Evolutionary conservation across 306 rosid species (phyloP).

Genomic region (Boehmeria nivea): DNA sequence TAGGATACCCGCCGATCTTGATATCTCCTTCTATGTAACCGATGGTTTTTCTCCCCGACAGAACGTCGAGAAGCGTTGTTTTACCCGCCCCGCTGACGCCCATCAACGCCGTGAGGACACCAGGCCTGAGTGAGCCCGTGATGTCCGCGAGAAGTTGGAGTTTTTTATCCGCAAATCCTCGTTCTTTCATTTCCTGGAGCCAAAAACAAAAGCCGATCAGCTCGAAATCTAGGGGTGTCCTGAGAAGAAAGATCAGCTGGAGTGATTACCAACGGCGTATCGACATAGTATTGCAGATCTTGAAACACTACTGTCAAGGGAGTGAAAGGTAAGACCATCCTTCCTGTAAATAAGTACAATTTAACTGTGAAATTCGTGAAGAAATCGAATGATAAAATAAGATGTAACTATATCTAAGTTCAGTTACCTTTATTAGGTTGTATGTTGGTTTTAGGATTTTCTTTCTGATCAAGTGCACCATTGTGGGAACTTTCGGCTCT

Average conservation of each 20-base stretch:
- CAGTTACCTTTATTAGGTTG: background rate
- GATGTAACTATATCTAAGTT: too few relatives aligned
- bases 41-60: conserved; percentile 40
- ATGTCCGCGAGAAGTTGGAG: conserved; percentile 33
- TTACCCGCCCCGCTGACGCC: conserved; percentile 47
- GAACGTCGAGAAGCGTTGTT: conserved; percentile 47
- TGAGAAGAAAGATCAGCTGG: background rate
- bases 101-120: conserved; percentile 48
- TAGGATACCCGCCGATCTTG: conserved; percentile 42
- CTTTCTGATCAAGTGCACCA: background rate
- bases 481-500: background rate
- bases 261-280: conserved; percentile 32
- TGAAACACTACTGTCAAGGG: conserved; percentile 37
- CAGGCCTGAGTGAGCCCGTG: conserved; percentile 38
- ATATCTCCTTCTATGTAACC: conserved; percentile 37
- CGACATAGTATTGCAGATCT: conserved; percentile 41
- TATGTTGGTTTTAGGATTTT: background rate
- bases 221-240: background rate
- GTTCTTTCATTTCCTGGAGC: conserved; percentile 28
- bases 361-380: too few relatives aligned
- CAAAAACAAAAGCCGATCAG: too few relatives aligned
- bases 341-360: conserved; percentile 13
- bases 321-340: conserved; percentile 40
- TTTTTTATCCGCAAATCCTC: conserved; percentile 26
- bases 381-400: too few relatives aligned